A percentile compares a stretch with the other conserved stretches of the same genome.
Evolutionary conservation across 805 yeast genomes (phyloP).

Genomic region (Isabelozyma pseudorhagii): DNA sequence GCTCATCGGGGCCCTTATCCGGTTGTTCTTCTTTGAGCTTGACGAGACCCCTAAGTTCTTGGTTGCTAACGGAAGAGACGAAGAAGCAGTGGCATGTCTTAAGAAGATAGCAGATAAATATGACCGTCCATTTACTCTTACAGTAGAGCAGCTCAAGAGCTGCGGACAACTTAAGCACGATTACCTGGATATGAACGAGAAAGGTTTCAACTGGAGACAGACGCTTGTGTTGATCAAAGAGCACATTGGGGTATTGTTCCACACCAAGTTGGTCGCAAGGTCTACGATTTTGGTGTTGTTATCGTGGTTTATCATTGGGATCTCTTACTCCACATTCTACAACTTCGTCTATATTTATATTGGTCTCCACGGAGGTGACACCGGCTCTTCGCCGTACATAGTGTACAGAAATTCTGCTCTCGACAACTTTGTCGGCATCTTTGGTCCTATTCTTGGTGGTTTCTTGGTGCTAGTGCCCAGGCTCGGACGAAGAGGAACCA

Average conservation of each 20-base stretch:
- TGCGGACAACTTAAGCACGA: slow-evolving; percentile 36
- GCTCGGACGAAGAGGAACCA: slow-evolving; percentile 57
- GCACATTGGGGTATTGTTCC: slow-evolving; percentile 39
- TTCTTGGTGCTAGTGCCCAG: slow-evolving; percentile 13
- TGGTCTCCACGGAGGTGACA: slow-evolving; percentile 26
- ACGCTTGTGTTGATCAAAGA: slow-evolving; percentile 17
- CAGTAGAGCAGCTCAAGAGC: slow-evolving; percentile 41
- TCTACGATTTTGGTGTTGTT: slow-evolving; percentile 35
- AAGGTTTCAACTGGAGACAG: slow-evolving; percentile 9
- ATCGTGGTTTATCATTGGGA: slow-evolving; percentile 58
- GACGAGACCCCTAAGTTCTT: slow-evolving; percentile 58
- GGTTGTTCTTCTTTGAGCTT: slow-evolving; percentile 30
- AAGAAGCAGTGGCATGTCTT: slow-evolving; percentile 42
- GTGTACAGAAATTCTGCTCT: slow-evolving; percentile 27
- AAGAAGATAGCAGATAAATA: slow-evolving; percentile 44
- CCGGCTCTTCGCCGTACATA: slow-evolving; percentile 5
- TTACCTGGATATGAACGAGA: neutral
- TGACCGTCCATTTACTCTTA: slow-evolving; percentile 39
- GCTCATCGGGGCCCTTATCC: slow-evolving; percentile 24
- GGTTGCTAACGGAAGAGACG: slow-evolving; percentile 50
- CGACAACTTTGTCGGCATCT: slow-evolving; percentile 22
- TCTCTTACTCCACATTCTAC: slow-evolving; percentile 46
- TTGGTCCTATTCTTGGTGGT: slow-evolving; percentile 29
- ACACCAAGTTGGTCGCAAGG: slow-evolving; percentile 31
- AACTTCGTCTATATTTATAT: slow-evolving; percentile 47